Evolutionary conservation across 495 filamentous ascomycete species (phyloP).

Genomic region (Penicillium coffeae): DNA sequence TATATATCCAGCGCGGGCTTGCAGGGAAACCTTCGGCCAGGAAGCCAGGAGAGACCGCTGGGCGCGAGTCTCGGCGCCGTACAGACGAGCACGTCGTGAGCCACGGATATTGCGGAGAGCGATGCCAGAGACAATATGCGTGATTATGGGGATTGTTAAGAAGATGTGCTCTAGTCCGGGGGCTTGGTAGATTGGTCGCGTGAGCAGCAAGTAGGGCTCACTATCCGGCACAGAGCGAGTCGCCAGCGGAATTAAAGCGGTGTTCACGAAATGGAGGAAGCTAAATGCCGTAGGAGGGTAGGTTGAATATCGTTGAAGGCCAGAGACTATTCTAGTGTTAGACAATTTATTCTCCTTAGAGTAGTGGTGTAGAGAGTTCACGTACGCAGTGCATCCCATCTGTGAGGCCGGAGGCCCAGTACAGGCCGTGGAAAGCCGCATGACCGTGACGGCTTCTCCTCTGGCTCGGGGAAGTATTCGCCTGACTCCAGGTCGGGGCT

Average conservation of each 20-base stretch:
- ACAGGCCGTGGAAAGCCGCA: conserved; percentile 26
- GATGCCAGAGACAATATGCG: conserved; percentile 63
- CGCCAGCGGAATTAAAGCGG: conserved; percentile 67
- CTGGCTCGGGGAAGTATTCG: conserved; percentile 50
- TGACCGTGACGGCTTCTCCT: conserved; percentile 7
- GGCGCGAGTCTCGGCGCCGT: conserved; percentile 56
- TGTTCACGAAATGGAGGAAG: conserved; percentile 73
- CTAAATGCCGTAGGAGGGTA: conserved; percentile 81
- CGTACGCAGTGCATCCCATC: conserved; percentile 61
- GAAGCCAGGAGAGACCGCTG: conserved; percentile 35
- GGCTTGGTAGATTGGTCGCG: conserved; percentile 76
- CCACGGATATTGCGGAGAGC: conserved; percentile 71
- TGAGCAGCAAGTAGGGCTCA: conserved; percentile 59
- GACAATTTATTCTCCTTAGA: too few relatives aligned
- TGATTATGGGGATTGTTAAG: conserved; percentile 41
- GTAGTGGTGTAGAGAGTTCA: conserved; percentile 1
- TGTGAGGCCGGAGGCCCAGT: conserved; percentile 57
- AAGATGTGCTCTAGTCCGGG: conserved; percentile 43
- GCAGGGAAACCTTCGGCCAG: conserved; percentile 67
- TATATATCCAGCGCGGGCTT: conserved; percentile 63
- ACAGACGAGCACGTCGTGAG: conserved; percentile 60
- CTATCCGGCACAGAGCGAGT: conserved; percentile 50
- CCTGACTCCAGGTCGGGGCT: conserved; percentile 51
- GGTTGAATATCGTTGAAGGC: conserved; percentile 80
- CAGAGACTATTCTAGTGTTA: conserved; percentile 53